These are phyloP conservation scores for Breynia disticha DNA, from an alignment of 441 rosid species.

Conservation along the genomic window DNA sequence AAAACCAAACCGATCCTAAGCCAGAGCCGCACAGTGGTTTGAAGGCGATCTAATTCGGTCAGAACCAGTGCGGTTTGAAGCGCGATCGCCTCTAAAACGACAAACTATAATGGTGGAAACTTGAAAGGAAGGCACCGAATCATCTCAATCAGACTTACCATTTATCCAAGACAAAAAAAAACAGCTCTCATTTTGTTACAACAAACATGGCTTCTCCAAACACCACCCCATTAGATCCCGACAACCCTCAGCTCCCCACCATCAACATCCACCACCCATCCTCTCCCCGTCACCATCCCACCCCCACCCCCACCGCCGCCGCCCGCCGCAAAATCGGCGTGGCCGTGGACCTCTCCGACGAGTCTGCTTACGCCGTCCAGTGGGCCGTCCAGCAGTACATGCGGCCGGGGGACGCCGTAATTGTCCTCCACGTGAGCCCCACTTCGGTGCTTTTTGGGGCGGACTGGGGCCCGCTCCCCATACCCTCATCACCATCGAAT, in stretches of 20 bases:
- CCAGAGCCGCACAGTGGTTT: too few relatives aligned
- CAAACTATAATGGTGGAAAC: too few relatives aligned
- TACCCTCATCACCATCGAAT: not conserved
- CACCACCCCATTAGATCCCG: constrained; percentile 39
- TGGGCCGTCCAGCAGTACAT: constrained; percentile 79
- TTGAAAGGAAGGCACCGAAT: too few relatives aligned
- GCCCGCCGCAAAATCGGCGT: constrained; percentile 82
- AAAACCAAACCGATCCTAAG: too few relatives aligned
- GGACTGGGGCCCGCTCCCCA: constrained; percentile 84
- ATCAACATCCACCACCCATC: constrained; percentile 67
- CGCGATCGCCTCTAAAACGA: too few relatives aligned
- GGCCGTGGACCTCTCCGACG: constrained; percentile 80
- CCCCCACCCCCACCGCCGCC: constrained; percentile 61
- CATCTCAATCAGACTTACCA: too few relatives aligned
- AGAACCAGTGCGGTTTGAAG: too few relatives aligned
- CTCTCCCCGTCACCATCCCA: constrained; percentile 45
- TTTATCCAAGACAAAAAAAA: not conserved
- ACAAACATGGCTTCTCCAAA: constrained; percentile 32
- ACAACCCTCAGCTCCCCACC: constrained; percentile 60
- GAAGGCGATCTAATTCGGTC: too few relatives aligned
- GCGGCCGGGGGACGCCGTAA: constrained; percentile 82
- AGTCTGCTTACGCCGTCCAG: constrained; percentile 63
- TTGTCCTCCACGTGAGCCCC: constrained; percentile 81
- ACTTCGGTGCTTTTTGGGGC: constrained; percentile 86
- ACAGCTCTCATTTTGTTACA: too few relatives aligned